Evolutionary conservation across 139 green algal genomes (phyloP).

Genomic region (Tetradesmus lagerheimii): DNA sequence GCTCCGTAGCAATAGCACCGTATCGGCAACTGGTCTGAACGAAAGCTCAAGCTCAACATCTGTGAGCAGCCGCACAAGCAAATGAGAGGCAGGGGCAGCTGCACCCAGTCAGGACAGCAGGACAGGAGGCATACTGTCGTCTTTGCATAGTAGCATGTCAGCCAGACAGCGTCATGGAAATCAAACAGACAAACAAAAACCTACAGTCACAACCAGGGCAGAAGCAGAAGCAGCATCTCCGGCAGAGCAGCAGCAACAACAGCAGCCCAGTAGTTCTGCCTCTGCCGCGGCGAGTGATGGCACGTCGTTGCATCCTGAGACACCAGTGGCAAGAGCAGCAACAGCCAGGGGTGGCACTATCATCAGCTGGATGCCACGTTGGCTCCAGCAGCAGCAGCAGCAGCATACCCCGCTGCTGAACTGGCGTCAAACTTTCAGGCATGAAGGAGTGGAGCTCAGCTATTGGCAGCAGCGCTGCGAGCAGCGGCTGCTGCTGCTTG

Average conservation of each 20-base stretch:
- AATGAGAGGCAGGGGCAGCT: background rate
- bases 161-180: background rate
- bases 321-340: background rate
- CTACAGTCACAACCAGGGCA: background rate
- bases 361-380: background rate
- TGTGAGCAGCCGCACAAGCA: background rate
- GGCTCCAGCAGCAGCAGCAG: background rate
- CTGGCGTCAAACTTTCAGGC: background rate
- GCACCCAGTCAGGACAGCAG: background rate
- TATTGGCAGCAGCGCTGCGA: constrained; percentile 10
- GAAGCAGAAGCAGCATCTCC: background rate
- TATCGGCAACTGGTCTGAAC: too few relatives aligned
- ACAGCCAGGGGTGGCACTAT: background rate
- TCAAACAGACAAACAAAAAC: background rate
- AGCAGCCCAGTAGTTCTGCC: background rate
- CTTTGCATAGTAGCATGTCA: background rate
- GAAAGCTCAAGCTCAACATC: background rate
- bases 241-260: background rate
- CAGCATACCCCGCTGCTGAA: background rate
- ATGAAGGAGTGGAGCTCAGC: background rate
- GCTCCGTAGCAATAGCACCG: too few relatives aligned
- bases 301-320: background rate
- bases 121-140: background rate
- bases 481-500: constrained; percentile 17
- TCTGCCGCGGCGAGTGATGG: background rate